phyloP scores from a whole-genome alignment of 78 protist species.

The Planoprotostelium fungivorum region DNA sequence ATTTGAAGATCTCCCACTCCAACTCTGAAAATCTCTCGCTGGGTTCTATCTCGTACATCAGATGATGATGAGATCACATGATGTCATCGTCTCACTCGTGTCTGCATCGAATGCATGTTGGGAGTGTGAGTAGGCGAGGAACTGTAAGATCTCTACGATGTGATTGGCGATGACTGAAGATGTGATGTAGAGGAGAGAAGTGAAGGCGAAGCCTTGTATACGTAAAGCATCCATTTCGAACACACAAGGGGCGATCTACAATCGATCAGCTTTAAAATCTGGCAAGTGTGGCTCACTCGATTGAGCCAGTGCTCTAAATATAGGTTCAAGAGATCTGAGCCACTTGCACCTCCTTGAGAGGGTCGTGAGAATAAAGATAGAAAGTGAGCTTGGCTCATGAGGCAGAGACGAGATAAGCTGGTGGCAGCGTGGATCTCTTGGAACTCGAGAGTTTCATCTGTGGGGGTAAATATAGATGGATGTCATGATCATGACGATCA shows the following conservation, averaged over 20 bases:
- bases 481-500: background rate
- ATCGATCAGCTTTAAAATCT: background rate
- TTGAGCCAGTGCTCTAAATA: background rate
- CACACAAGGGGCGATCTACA: background rate
- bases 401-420: background rate
- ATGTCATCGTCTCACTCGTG: background rate
- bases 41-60: background rate
- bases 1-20: background rate
- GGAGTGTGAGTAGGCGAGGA: background rate
- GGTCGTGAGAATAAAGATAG: background rate
- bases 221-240: background rate
- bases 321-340: background rate
- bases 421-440: background rate
- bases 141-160: background rate
- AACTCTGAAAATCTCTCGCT: background rate
- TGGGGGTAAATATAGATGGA: background rate
- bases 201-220: conserved; percentile 1
- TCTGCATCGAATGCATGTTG: background rate
- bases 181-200: background rate
- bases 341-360: background rate
- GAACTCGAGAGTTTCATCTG: background rate
- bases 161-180: background rate
- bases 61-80: too few relatives aligned
- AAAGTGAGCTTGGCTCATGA: background rate
- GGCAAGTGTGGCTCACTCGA: background rate